Evolutionary conservation across 352 stramenopile species (phyloP).

Genomic region (Phytopythium vexans): DNA sequence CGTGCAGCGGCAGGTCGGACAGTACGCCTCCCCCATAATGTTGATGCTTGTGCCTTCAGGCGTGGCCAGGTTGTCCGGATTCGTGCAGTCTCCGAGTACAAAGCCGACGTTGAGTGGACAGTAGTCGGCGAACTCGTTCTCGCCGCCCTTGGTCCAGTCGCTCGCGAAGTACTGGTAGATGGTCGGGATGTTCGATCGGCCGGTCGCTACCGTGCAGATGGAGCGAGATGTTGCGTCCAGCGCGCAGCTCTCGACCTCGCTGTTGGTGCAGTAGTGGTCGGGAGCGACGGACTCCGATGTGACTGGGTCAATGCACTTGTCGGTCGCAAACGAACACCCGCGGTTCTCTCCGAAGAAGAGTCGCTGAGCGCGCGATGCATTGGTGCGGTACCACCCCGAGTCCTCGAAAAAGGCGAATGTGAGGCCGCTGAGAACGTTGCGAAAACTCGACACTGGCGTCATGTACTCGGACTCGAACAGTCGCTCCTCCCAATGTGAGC

Average conservation of each 20-base stretch:
- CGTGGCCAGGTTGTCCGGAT: constrained; percentile 45
- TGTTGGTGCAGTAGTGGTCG: constrained; percentile 69
- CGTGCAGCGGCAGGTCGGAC: constrained; percentile 69
- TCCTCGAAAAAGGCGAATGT: constrained; percentile 84
- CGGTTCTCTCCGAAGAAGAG: constrained; percentile 66
- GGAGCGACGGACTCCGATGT: constrained; percentile 35
- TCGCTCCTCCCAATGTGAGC: constrained; percentile 82
- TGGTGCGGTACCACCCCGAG: constrained; percentile 78
- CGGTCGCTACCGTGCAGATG: constrained; percentile 49
- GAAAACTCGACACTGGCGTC: constrained; percentile 70
- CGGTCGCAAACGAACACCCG: constrained; percentile 61
- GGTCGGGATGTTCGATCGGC: constrained; percentile 31
- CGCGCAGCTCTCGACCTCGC: constrained; percentile 60
- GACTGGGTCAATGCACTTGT: constrained; percentile 61
- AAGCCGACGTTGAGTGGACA: constrained; percentile 79
- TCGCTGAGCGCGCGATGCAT: constrained; percentile 38
- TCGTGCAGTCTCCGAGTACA: constrained; percentile 59
- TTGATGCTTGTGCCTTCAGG: constrained; percentile 54
- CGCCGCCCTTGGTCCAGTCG: constrained; percentile 42
- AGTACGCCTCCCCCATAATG: constrained; percentile 77
- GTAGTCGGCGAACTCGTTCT: constrained; percentile 69
- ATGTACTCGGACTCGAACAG: constrained; percentile 85
- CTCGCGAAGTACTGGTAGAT: constrained; percentile 63
- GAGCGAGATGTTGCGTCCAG: constrained; percentile 70
- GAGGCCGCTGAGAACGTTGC: constrained; percentile 64